Evolutionary conservation across 441 rosid genomes (phyloP).

Genomic region (Bocquillonia castaneifolia): DNA sequence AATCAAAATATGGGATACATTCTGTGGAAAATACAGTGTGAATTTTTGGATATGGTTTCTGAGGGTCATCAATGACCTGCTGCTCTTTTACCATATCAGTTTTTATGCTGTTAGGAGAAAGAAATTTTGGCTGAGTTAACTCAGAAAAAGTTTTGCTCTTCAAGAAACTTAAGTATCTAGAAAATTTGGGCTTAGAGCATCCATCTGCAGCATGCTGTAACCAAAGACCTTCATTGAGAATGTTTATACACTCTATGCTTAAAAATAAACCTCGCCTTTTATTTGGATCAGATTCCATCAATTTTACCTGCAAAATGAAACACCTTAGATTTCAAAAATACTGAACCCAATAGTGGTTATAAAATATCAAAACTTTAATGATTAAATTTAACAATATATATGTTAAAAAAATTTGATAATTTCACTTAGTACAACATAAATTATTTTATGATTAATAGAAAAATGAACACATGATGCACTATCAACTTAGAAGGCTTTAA

Average conservation of each 20-base stretch:
- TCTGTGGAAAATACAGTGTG: constrained; percentile 95
- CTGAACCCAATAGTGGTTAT: neutral
- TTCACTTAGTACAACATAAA: neutral
- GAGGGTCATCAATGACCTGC: constrained; percentile 38
- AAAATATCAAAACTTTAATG: neutral
- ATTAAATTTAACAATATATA: neutral
- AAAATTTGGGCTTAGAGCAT: constrained; percentile 81
- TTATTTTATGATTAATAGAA: neutral
- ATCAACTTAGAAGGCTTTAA: neutral
- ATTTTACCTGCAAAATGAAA: constrained; percentile 48
- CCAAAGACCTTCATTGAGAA: constrained; percentile 85
- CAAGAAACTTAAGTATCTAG: constrained; percentile 85
- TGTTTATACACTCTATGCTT: constrained; percentile 79
- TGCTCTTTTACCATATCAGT: constrained; percentile 30
- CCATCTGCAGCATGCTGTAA: constrained; percentile 69
- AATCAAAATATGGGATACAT: constrained; percentile 88
- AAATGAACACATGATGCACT: neutral
- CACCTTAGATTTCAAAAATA: neutral
- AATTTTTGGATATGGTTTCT: constrained; percentile 59
- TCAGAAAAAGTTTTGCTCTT: constrained; percentile 90
- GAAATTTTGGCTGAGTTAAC: constrained; percentile 64
- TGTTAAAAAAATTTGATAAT: too few species aligned
- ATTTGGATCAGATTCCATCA: constrained; percentile 62
- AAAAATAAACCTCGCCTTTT: constrained; percentile 52
- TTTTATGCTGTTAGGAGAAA: constrained; percentile 35